Evolutionary conservation across 2,329 filamentous ascomycete genomes (phyloP), one percentile per base, ranked within the genome.

Genomic region (Aspergillus fumigatiaffinis): DNA sequence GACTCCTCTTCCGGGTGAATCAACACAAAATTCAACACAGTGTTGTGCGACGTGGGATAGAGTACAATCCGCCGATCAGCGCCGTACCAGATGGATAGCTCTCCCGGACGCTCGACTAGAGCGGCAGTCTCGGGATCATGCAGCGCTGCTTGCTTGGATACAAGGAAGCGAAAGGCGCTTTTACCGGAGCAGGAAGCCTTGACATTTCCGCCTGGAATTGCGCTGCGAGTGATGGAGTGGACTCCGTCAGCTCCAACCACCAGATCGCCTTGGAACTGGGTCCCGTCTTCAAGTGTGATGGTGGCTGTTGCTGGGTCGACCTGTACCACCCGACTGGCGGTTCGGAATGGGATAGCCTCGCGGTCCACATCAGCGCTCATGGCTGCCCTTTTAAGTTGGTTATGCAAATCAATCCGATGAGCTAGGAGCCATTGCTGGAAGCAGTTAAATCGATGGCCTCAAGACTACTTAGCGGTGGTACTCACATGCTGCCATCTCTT

Each of bases 151-250:
- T 81, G 76, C 1, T 74, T 73, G 0, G 77, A 71, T 0, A 85
- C 73, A 3, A 84, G 65, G 67, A 84, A 85, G 6, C 83, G 75
- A 62, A 83, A 85, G 0, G 82, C 81, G 32, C 77, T 80, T 65
- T 84, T 82, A 1, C 82, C 82, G 8, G 76, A 77, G 0, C 73
- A 70, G 41, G 76, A 77, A 14, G 76, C 71, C 51, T 73, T 70
- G 28, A 75, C 63, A 26, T 56, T 54, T 6, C 52, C 60, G 1
- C 60, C 73, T 12, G 20, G 68, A 58, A 71, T 50, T 59, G 56
- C 23, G 54, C 66, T 63, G 68, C 59, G 50, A 1, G 62, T 54
- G 5, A 60, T 55, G 1, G 68, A 69, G 21, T 76, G 70, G 10
- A 83, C 79, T 0, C 82, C 82, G 62, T 62, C 82, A 0, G 82